These are phyloP conservation scores for Colletotrichum lini DNA, from an alignment of 2,329 filamentous ascomycete genomes.

Conservation along the genomic window DNA sequence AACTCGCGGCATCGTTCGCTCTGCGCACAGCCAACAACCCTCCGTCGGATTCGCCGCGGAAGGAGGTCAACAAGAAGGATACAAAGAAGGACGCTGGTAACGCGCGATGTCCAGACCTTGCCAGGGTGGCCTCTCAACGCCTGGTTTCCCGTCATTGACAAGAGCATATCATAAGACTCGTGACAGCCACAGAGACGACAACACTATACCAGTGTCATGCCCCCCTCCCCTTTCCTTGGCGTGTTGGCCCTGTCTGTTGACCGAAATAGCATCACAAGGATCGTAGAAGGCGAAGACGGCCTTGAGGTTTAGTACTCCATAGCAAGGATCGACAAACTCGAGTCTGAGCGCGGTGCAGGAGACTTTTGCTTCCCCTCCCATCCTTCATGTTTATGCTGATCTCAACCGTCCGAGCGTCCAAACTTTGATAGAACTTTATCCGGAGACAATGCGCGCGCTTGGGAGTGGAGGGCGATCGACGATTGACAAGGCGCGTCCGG, in stretches of 20 bases:
- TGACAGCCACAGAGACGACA: background rate
- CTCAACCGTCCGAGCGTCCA: conserved; percentile 31
- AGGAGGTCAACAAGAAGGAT: background rate
- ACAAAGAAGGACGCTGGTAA: conserved; percentile 2
- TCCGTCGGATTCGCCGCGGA: background rate
- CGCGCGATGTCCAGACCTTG: background rate
- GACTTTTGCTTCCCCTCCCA: background rate
- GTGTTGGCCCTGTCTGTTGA: background rate
- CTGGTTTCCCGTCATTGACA: background rate
- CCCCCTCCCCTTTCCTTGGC: background rate
- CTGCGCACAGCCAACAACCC: background rate
- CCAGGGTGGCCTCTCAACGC: background rate
- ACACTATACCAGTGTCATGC: conserved; percentile 4
- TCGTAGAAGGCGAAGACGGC: background rate
- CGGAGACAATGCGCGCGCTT: conserved; percentile 13
- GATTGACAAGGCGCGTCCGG: conserved; percentile 12
- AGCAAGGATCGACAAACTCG: conserved; percentile 16
- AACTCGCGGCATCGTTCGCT: background rate
- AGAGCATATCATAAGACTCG: background rate
- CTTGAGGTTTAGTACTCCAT: background rate
- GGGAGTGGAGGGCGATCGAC: conserved; percentile 8
- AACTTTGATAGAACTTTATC: conserved; percentile 18
- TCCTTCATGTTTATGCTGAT: conserved; percentile 19
- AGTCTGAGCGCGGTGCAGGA: conserved; percentile 25
- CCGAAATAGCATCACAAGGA: conserved; percentile 9